phyloP scores from a whole-genome alignment of 176 grass and related monocot species.

The Lolium perenne region DNA sequence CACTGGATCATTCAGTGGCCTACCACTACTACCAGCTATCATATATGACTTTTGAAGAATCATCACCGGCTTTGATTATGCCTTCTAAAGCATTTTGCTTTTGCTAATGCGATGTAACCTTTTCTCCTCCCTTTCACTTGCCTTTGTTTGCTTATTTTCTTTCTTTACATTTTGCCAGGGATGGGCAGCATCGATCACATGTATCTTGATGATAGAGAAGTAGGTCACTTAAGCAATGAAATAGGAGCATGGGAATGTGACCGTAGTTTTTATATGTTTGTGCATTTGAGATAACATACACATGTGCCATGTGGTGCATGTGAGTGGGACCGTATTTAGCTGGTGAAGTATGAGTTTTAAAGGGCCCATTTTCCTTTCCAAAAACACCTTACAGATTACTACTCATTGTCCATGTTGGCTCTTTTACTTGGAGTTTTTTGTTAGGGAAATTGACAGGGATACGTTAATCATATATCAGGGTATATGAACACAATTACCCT shows the following conservation, averaged over 20 bases:
- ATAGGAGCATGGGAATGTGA: neutral
- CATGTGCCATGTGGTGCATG: no score
- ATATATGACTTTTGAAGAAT: conserved; percentile 30
- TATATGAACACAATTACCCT: no score
- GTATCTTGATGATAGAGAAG: conserved; percentile 34
- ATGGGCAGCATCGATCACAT: conserved; percentile 11
- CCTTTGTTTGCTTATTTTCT: conserved; percentile 18
- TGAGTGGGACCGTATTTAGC: neutral
- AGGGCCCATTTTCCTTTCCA: neutral
- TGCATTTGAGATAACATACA: no score
- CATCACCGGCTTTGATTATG: conserved; percentile 45
- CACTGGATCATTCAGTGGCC: conserved; percentile 42
- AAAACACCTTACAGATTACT: no score
- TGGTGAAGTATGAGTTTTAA: neutral
- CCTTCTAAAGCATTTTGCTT: conserved; percentile 42
- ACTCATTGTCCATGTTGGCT: neutral
- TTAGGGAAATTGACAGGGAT: no score
- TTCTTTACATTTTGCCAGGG: neutral
- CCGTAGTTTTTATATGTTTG: no score
- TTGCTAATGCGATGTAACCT: conserved; percentile 55
- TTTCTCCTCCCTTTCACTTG: conserved; percentile 18
- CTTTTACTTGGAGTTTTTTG: neutral
- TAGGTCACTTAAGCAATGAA: conserved; percentile 32
- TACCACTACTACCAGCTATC: conserved; percentile 38
- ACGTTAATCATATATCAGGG: no score